These are phyloP conservation scores for Madurella fahalii DNA, from an alignment of 2,329 filamentous ascomycete species.

Conservation along the genomic window DNA sequence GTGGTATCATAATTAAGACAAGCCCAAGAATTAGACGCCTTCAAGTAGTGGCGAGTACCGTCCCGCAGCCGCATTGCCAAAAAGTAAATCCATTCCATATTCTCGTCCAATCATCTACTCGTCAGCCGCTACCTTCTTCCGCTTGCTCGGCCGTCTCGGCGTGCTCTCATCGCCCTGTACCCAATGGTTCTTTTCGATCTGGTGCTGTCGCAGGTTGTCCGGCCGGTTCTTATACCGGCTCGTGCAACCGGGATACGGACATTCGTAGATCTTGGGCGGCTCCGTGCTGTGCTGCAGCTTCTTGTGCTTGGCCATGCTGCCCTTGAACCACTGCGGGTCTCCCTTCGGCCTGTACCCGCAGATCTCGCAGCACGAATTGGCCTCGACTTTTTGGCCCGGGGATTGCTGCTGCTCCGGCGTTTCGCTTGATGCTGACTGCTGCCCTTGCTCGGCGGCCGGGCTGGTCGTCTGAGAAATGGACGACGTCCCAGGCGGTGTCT, in stretches of 20 bases:
- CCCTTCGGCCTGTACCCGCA: slow-evolving; percentile 55
- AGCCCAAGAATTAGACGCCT: neutral
- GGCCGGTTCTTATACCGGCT: slow-evolving; percentile 54
- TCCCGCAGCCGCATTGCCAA: neutral
- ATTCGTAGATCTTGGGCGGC: slow-evolving; percentile 49
- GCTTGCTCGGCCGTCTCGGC: slow-evolving; percentile 42
- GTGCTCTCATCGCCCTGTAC: slow-evolving; percentile 39
- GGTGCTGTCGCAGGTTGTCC: slow-evolving; percentile 54
- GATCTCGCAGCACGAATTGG: slow-evolving; percentile 45
- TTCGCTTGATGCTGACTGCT: neutral
- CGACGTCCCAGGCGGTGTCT: slow-evolving; percentile 11
- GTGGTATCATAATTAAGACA: slow-evolving; percentile 12
- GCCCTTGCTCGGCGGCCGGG: slow-evolving; percentile 5
- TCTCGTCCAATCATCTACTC: neutral
- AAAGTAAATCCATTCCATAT: neutral
- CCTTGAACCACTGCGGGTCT: slow-evolving; percentile 55
- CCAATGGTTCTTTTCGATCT: slow-evolving; percentile 53
- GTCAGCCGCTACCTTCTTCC: slow-evolving; percentile 38
- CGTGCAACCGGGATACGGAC: slow-evolving; percentile 49
- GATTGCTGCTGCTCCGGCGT: slow-evolving; percentile 7
- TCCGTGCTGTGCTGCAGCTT: slow-evolving; percentile 49
- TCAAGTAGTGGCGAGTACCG: neutral
- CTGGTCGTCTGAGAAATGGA: slow-evolving; percentile 3
- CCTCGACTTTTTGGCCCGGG: slow-evolving; percentile 33
- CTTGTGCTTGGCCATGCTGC: slow-evolving; percentile 57